phyloP scores from a whole-genome alignment of 495 filamentous ascomycete genomes.

The Penicillium macrosclerotiorum region DNA sequence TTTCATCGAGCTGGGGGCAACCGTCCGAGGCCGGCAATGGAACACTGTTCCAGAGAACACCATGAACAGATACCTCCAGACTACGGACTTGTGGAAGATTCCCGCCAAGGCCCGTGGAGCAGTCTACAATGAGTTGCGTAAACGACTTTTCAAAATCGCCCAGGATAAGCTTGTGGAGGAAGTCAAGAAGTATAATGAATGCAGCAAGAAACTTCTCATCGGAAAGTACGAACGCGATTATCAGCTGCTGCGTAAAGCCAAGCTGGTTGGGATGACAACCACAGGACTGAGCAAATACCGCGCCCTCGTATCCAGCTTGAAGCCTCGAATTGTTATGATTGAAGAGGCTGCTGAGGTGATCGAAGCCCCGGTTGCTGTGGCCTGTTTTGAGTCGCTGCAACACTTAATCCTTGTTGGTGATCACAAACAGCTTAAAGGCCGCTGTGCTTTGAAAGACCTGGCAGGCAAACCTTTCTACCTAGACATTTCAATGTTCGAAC shows the following conservation, averaged over 20 bases:
- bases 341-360: constrained; percentile 77
- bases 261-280: constrained; percentile 71
- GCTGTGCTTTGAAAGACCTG: constrained; percentile 54
- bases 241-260: constrained; percentile 48
- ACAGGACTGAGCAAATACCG: constrained; percentile 91
- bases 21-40: constrained; percentile 36
- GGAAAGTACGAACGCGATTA: constrained; percentile 57
- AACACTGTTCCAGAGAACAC: constrained; percentile 2
- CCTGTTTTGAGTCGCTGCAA: constrained; percentile 65
- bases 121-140: constrained; percentile 58
- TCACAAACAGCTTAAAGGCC: constrained; percentile 69
- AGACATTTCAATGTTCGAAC: constrained; percentile 72
- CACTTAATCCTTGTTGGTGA: constrained; percentile 77
- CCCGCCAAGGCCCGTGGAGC: constrained; percentile 49
- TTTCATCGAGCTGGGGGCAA: constrained; percentile 44
- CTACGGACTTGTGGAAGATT: constrained; percentile 57
- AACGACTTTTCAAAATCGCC: constrained; percentile 41
- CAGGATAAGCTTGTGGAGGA: constrained; percentile 39
- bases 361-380: constrained; percentile 62
- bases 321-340: constrained; percentile 65
- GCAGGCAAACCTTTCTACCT: constrained; percentile 58
- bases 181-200: constrained; percentile 40
- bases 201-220: constrained; percentile 42
- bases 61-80: constrained; percentile 20
- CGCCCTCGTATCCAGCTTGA: constrained; percentile 64